These are phyloP conservation scores for Yamadazyma sp. DNA, from an alignment of 805 yeast species.

Conservation along the genomic window DNA sequence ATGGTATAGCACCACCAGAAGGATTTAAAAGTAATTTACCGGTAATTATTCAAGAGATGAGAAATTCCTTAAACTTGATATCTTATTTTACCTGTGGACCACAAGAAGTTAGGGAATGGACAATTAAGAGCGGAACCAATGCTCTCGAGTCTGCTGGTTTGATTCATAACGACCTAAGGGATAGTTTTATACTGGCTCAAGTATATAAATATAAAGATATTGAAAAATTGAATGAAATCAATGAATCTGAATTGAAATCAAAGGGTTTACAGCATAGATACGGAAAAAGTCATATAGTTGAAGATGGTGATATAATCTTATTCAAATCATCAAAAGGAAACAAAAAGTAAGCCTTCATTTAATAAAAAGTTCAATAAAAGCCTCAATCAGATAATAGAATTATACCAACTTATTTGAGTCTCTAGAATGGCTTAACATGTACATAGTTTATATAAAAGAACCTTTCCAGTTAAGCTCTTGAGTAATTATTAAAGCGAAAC, in stretches of 20 bases:
- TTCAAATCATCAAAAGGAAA: constrained; percentile 74
- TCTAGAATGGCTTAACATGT: too few relatives aligned
- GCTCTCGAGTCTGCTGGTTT: constrained; percentile 92
- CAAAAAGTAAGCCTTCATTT: constrained; percentile 6
- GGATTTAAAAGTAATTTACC: constrained; percentile 54
- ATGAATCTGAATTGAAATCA: constrained; percentile 49
- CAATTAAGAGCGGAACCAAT: constrained; percentile 65
- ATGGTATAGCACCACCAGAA: constrained; percentile 14
- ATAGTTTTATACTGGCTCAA: constrained; percentile 76
- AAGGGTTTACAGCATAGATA: constrained; percentile 59
- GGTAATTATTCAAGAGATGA: constrained; percentile 61
- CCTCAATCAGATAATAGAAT: too few relatives aligned
- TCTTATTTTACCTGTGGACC: constrained; percentile 89
- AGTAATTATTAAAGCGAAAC: too few relatives aligned
- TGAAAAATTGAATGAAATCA: constrained; percentile 31
- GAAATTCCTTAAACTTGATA: constrained; percentile 64
- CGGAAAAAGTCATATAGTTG: constrained; percentile 77
- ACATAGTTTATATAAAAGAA: too few relatives aligned
- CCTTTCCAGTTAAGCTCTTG: too few relatives aligned
- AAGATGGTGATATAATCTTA: constrained; percentile 79
- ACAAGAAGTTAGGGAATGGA: constrained; percentile 86
- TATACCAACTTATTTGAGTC: too few relatives aligned
- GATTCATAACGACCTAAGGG: constrained; percentile 80
- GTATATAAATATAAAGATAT: constrained; percentile 68
- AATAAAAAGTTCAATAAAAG: neutral